Evolutionary conservation across 306 rosid genomes (phyloP).

Genomic region (Acmispon strigosus): DNA sequence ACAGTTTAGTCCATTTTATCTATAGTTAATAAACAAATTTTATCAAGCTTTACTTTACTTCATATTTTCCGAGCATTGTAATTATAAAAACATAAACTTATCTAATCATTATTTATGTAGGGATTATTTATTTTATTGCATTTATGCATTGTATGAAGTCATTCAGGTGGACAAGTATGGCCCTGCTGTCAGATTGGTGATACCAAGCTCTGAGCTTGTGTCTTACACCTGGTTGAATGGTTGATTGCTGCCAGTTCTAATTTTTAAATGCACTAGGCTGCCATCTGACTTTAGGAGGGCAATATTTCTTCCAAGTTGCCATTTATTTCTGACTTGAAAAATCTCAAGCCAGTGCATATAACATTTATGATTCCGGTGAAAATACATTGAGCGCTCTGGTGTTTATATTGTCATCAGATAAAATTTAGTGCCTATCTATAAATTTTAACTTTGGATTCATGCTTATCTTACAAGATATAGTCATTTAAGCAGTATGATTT

Average conservation of each 20-base stretch:
- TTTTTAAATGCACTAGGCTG: not conserved
- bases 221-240: not conserved
- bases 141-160: not conserved
- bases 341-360: not conserved
- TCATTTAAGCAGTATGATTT: not conserved
- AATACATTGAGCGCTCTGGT: not conserved
- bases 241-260: not conserved
- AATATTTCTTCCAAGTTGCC: not conserved
- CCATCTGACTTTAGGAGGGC: not conserved
- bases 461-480: not conserved
- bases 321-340: not conserved
- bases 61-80: not conserved
- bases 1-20: not conserved
- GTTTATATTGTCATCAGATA: not conserved
- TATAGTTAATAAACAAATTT: not conserved
- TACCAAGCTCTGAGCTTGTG: not conserved
- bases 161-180: not conserved
- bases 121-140: not conserved
- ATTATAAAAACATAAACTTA: not conserved
- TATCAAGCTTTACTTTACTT: not conserved
- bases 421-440: not conserved
- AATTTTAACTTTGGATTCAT: slow-evolving; percentile 4
- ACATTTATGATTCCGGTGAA: slow-evolving; percentile 1
- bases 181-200: not conserved
- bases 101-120: not conserved